phyloP scores from a whole-genome alignment of 805 yeast species.

The Wickerhamomyces queroliae region DNA sequence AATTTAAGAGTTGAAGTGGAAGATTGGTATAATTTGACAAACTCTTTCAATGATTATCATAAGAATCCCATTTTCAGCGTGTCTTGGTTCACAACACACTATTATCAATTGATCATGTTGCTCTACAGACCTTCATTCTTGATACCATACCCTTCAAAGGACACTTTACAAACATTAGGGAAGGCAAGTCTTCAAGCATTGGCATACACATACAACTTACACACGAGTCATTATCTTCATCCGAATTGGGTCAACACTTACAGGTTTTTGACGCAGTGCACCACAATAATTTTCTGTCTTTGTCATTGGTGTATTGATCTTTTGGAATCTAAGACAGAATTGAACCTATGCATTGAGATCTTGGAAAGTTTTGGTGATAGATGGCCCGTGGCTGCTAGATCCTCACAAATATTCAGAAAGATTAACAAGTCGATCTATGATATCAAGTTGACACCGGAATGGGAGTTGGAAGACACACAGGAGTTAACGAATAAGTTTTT shows the following conservation, averaged over 20 bases:
- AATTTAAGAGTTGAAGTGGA: constrained; percentile 23
- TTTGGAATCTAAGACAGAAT: constrained; percentile 38
- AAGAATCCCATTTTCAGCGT: constrained; percentile 12
- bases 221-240: constrained; percentile 38
- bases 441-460: constrained; percentile 31
- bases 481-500: constrained; percentile 33
- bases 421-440: constrained; percentile 37
- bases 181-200: constrained; percentile 37
- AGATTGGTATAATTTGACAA: constrained; percentile 26
- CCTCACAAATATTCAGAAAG: constrained; percentile 37
- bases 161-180: constrained; percentile 33
- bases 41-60: constrained; percentile 11
- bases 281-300: constrained; percentile 40
- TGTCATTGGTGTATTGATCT: constrained; percentile 42
- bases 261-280: constrained; percentile 40
- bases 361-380: constrained; percentile 38
- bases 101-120: constrained; percentile 37
- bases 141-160: constrained; percentile 36
- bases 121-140: constrained; percentile 44
- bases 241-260: constrained; percentile 45
- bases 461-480: constrained; percentile 32
- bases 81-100: constrained; percentile 33
- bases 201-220: constrained; percentile 36
- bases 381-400: constrained; percentile 41
- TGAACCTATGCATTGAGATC: constrained; percentile 39